phyloP scores from a whole-genome alignment of 2,329 filamentous ascomycete species.

The Penicillium rolfsii region DNA sequence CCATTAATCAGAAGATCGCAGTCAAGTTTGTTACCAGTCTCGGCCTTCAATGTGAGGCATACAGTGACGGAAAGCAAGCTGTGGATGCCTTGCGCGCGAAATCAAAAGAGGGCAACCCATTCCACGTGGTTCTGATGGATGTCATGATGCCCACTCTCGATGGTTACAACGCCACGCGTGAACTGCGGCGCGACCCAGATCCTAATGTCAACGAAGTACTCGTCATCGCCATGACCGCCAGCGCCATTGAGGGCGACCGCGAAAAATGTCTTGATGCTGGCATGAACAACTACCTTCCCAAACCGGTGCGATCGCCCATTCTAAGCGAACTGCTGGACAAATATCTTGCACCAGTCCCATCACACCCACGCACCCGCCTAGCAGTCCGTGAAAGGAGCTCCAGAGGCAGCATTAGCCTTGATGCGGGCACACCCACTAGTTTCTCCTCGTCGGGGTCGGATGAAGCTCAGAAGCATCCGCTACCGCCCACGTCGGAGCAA shows the following conservation, averaged over 20 bases:
- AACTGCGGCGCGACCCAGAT: conserved; percentile 75
- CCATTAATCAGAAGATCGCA: conserved; percentile 92
- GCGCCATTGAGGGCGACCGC: conserved; percentile 88
- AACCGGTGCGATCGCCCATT: conserved; percentile 87
- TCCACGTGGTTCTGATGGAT: conserved; percentile 93
- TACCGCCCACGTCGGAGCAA: conserved; percentile 25
- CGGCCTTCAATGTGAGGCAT: conserved; percentile 84
- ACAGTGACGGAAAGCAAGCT: conserved; percentile 85
- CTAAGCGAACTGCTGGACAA: conserved; percentile 80
- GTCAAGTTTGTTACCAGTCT: conserved; percentile 87
- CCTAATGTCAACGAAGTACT: conserved; percentile 78
- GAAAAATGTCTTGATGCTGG: conserved; percentile 95
- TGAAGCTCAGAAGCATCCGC: conserved; percentile 25
- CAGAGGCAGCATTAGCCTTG: conserved; percentile 34
- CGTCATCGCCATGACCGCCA: conserved; percentile 98
- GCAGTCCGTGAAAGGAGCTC: conserved; percentile 35
- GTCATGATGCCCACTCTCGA: conserved; percentile 95
- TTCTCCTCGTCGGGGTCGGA: conserved; percentile 33
- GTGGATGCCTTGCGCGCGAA: conserved; percentile 80
- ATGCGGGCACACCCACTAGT: conserved; percentile 32
- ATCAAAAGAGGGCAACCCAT: conserved; percentile 72
- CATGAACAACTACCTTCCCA: conserved; percentile 97
- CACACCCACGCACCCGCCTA: conserved; percentile 38
- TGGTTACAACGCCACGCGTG: conserved; percentile 86
- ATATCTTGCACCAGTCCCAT: conserved; percentile 60